phyloP scores from a whole-genome alignment of 306 rosid genomes.

The Sophora flavescens region DNA sequence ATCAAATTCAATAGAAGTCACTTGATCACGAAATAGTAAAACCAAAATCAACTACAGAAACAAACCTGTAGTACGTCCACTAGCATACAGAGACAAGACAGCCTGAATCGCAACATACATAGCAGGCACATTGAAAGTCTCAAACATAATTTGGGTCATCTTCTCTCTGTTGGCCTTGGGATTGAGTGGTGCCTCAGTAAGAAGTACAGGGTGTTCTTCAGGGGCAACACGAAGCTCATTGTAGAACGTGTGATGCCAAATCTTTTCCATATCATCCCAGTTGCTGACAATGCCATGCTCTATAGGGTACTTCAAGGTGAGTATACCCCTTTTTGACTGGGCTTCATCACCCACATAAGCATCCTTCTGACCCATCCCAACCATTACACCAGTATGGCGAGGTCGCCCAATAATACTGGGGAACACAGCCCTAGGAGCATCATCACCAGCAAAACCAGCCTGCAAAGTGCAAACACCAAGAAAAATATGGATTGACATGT shows the following conservation, averaged over 20 bases:
- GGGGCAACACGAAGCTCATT: slow-evolving; percentile 78
- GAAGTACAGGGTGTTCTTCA: slow-evolving; percentile 80
- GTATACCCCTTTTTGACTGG: slow-evolving; percentile 72
- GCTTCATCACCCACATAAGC: slow-evolving; percentile 81
- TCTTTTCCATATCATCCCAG: slow-evolving; percentile 85
- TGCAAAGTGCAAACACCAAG: slow-evolving; percentile 52
- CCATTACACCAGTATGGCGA: slow-evolving; percentile 75
- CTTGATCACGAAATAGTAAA: not conserved
- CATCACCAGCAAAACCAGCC: slow-evolving; percentile 80
- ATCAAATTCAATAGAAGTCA: slow-evolving; percentile 18
- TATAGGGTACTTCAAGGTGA: slow-evolving; percentile 73
- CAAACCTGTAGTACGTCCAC: slow-evolving; percentile 83
- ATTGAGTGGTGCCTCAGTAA: slow-evolving; percentile 80
- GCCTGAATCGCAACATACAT: slow-evolving; percentile 76
- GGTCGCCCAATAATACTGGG: slow-evolving; percentile 76
- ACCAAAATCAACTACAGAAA: slow-evolving; percentile 14
- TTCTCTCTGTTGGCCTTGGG: slow-evolving; percentile 85
- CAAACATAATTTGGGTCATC: slow-evolving; percentile 83
- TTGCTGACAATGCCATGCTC: slow-evolving; percentile 84
- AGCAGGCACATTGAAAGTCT: slow-evolving; percentile 72
- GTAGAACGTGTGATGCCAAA: slow-evolving; percentile 79
- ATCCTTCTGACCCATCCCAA: slow-evolving; percentile 81
- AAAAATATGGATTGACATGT: not conserved
- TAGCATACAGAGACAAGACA: slow-evolving; percentile 72
- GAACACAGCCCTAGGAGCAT: slow-evolving; percentile 75